phyloP scores from a whole-genome alignment of 179 eudicot genomes.

The Carnegiea gigantea region DNA sequence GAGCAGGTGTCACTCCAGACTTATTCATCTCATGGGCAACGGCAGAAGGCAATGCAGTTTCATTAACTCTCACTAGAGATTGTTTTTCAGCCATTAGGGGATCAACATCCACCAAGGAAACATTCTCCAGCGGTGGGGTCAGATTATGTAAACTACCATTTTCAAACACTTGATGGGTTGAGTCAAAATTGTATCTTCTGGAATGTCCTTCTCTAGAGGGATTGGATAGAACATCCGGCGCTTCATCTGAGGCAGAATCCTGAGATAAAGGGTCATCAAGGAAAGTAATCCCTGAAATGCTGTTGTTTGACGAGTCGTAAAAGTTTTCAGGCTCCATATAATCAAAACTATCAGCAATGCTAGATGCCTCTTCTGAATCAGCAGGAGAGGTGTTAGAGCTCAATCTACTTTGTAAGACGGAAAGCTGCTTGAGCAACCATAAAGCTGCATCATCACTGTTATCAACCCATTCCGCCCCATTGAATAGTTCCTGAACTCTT shows the following conservation, averaged over 20 bases:
- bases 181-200: conserved; percentile 30
- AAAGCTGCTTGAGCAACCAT: conserved; percentile 90
- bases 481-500: conserved; percentile 87
- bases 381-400: conserved; percentile 80
- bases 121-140: conserved; percentile 26
- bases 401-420: conserved; percentile 57
- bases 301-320: conserved; percentile 34
- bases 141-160: conserved; percentile 32
- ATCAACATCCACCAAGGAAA: conserved; percentile 23
- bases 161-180: conserved; percentile 26
- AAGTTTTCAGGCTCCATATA: conserved; percentile 75
- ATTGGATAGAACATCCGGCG: conserved; percentile 45
- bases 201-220: conserved; percentile 39
- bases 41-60: conserved; percentile 24
- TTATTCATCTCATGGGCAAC: conserved; percentile 24
- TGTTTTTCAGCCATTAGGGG: conserved; percentile 22
- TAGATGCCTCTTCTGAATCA: conserved; percentile 93
- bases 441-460: conserved; percentile 83
- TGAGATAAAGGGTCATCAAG: conserved; percentile 71
- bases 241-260: conserved; percentile 69
- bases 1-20: conserved; percentile 20
- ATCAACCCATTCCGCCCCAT: conserved; percentile 86
- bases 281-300: conserved; percentile 43
- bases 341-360: conserved; percentile 83
- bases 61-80: conserved; percentile 27